These are phyloP conservation scores for Aspergillus sp. DNA, from an alignment of 2,329 filamentous ascomycete species.

Conservation along the genomic window DNA sequence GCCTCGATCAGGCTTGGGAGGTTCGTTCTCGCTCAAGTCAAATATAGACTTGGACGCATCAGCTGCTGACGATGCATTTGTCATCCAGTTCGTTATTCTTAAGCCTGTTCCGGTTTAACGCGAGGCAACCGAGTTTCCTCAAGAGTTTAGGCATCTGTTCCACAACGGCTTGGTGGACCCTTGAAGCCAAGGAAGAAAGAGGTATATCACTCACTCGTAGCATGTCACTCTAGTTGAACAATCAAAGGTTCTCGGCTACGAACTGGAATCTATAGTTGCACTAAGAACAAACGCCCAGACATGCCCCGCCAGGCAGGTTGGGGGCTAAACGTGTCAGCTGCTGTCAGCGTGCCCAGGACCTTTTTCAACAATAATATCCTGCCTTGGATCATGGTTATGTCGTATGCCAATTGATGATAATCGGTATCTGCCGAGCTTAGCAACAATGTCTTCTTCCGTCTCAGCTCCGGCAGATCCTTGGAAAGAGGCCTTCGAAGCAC, in stretches of 20 bases:
- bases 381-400: not conserved
- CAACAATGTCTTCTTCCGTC: not conserved
- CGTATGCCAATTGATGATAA: too few species aligned
- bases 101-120: not conserved
- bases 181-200: too few species aligned
- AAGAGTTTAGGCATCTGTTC: too few species aligned
- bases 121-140: not conserved
- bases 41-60: not conserved
- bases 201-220: too few species aligned
- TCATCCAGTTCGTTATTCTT: not conserved
- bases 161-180: too few species aligned
- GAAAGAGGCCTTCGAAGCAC: not conserved
- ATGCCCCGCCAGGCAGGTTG: not conserved
- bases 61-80: not conserved
- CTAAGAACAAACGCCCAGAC: not conserved
- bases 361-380: not conserved
- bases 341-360: not conserved
- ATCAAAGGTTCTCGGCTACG: too few species aligned
- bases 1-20: too few species aligned
- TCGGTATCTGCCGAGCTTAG: too few species aligned
- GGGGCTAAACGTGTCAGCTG: not conserved
- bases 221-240: too few species aligned
- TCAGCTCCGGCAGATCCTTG: not conserved
- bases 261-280: too few species aligned
- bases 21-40: not conserved